Evolutionary conservation across 1,284 basidiomycete species (phyloP).

Genomic region (Rhodotorula mucilaginosa): DNA sequence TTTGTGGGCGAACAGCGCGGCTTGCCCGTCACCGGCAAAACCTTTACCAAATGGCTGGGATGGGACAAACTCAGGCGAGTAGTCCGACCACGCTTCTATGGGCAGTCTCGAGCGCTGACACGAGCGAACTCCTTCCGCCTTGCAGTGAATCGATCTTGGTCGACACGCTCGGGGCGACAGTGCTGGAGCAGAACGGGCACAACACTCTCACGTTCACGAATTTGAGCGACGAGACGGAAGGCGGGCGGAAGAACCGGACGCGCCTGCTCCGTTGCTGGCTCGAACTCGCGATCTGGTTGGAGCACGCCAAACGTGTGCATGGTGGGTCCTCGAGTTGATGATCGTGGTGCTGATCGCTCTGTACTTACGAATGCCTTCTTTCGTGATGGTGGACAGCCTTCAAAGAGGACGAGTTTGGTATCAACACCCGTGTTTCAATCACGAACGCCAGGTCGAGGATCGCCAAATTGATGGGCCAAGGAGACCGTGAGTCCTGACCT

Average conservation of each 20-base stretch:
- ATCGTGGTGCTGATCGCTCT: too few relatives aligned
- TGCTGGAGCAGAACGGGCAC: background rate
- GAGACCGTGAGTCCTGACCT: constrained; percentile 13
- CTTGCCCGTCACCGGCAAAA: constrained; percentile 13
- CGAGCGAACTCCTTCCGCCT: background rate
- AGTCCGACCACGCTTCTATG: background rate
- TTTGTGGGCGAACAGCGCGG: constrained; percentile 30
- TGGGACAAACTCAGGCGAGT: constrained; percentile 24
- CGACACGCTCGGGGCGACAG: constrained; percentile 20
- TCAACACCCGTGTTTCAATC: constrained; percentile 6
- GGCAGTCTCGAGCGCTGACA: background rate
- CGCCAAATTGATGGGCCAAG: constrained; percentile 11
- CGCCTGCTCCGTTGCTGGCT: constrained; percentile 33
- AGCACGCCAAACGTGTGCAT: background rate
- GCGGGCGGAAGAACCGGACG: background rate
- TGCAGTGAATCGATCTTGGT: constrained; percentile 24
- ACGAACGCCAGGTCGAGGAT: constrained; percentile 2
- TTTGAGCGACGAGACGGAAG: constrained; percentile 4
- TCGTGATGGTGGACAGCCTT: background rate
- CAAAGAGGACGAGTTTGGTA: too few relatives aligned
- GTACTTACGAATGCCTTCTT: background rate
- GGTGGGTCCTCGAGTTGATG: background rate
- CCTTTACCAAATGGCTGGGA: constrained; percentile 9
- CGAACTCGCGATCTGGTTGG: constrained; percentile 32
- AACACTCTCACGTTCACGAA: background rate